Evolutionary conservation across 2,329 filamentous ascomycete species (phyloP).

Genomic region (Coniella lustricola): DNA sequence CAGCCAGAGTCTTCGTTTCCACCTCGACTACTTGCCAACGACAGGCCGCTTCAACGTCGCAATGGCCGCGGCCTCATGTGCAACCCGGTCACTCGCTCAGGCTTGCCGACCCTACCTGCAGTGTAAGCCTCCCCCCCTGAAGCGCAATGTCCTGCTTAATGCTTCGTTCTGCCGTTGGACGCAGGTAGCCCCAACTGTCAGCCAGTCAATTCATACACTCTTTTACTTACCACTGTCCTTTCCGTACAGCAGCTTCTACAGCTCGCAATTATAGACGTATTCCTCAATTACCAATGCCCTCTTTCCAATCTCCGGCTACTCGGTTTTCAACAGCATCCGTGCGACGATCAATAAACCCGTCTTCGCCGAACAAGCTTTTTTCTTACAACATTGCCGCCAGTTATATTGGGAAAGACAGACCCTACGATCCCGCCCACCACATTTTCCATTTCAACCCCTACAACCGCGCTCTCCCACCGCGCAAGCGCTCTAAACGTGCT

Average conservation of each 20-base stretch:
- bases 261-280: neutral
- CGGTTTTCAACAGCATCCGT: neutral
- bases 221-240: neutral
- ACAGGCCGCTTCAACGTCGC: slow-evolving; percentile 4
- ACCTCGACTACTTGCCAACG: neutral
- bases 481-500: slow-evolving; percentile 45
- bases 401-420: slow-evolving; percentile 64
- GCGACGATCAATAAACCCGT: slow-evolving; percentile 19
- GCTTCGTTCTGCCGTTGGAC: neutral
- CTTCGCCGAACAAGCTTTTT: slow-evolving; percentile 30
- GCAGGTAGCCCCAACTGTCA: neutral
- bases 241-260: neutral
- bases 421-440: slow-evolving; percentile 61
- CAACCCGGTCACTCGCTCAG: slow-evolving; percentile 15
- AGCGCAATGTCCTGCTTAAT: neutral
- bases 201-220: neutral
- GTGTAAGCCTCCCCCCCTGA: slow-evolving; percentile 10
- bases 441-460: slow-evolving; percentile 67
- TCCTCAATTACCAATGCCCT: neutral
- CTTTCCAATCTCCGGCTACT: neutral
- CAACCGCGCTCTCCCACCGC: slow-evolving; percentile 48
- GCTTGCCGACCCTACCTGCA: slow-evolving; percentile 14
- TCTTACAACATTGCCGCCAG: slow-evolving; percentile 68
- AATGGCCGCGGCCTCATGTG: slow-evolving; percentile 15
- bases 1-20: slow-evolving; percentile 5